Conservation (phyloP, 1,284 basidiomycete genomes). For the Ganoderma resinaceum region DNA sequence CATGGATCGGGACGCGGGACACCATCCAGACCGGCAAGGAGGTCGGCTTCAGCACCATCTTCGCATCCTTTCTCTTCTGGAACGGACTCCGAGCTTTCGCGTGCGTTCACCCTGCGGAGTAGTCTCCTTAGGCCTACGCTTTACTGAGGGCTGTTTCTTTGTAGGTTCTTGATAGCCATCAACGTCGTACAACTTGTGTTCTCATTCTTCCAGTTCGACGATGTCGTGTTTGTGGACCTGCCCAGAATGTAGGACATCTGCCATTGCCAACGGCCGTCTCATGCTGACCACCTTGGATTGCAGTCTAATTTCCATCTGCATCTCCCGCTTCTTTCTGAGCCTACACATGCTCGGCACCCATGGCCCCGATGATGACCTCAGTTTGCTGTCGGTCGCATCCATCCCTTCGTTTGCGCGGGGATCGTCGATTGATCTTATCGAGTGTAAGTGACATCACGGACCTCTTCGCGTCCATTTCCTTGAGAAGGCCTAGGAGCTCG, state of each 20-base stretch:
- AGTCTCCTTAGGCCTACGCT: neutral
- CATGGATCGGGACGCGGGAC: neutral
- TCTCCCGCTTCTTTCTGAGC: constrained; percentile 3
- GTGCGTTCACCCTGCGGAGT: neutral
- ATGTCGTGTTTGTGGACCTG: neutral
- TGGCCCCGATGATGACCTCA: neutral
- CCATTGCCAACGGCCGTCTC: neutral
- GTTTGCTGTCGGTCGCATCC: neutral
- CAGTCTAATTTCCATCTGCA: neutral
- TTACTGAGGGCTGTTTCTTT: neutral
- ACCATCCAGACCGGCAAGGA: neutral
- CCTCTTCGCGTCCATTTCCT: neutral
- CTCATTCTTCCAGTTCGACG: neutral
- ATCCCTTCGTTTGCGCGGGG: neutral
- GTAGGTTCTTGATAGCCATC: neutral
- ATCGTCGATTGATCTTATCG: neutral
- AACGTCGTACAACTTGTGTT: neutral
- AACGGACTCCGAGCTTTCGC: neutral
- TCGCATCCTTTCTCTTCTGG: constrained; percentile 1
- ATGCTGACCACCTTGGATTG: neutral
- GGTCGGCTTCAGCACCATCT: neutral
- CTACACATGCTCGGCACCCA: neutral
- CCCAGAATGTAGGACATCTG: neutral
- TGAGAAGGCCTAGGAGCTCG: no score
- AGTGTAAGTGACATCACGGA: neutral